These are phyloP conservation scores for Kuraishia piskuri DNA, from an alignment of 805 yeast species.

Conservation along the genomic window DNA sequence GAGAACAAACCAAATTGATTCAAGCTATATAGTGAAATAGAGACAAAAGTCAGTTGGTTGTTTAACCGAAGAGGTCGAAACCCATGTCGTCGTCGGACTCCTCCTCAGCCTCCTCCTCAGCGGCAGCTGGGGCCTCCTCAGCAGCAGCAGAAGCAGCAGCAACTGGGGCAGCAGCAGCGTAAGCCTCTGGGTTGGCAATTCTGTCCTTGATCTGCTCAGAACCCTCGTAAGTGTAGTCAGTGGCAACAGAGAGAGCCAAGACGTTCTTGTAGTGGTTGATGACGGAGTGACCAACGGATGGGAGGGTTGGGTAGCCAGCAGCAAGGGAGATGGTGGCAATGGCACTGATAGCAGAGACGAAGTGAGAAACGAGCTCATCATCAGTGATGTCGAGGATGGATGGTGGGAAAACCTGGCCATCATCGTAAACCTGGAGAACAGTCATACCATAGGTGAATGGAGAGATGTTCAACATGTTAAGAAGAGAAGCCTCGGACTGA, in stretches of 20 bases:
- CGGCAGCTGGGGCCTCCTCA: constrained; percentile 66
- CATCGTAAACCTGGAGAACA: constrained; percentile 95
- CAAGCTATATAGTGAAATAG: background rate
- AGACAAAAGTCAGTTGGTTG: background rate
- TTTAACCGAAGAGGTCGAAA: constrained; percentile 96
- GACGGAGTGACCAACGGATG: constrained; percentile 98
- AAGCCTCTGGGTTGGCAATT: constrained; percentile 99
- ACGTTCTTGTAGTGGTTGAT: constrained; percentile 99
- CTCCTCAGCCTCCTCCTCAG: constrained; percentile 59
- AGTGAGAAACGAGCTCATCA: constrained; percentile 89
- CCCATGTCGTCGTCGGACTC: constrained; percentile 80
- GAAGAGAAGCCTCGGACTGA: constrained; percentile 97
- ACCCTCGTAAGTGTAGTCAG: constrained; percentile 99
- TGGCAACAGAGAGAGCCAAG: constrained; percentile 94
- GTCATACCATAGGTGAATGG: constrained; percentile 99
- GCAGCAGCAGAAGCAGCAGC: constrained; percentile 71
- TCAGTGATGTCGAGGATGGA: constrained; percentile 97
- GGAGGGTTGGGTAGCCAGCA: constrained; percentile 98
- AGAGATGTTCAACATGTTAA: constrained; percentile 99
- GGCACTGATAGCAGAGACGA: constrained; percentile 84
- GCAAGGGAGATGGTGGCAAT: constrained; percentile 96
- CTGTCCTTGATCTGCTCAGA: constrained; percentile 99
- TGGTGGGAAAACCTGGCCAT: constrained; percentile 97
- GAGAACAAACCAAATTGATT: background rate
- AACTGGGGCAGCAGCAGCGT: constrained; percentile 98